Conservation (phyloP, 1,139 yeast species). For the Chernovozyma sophiae-reginae region DNA sequence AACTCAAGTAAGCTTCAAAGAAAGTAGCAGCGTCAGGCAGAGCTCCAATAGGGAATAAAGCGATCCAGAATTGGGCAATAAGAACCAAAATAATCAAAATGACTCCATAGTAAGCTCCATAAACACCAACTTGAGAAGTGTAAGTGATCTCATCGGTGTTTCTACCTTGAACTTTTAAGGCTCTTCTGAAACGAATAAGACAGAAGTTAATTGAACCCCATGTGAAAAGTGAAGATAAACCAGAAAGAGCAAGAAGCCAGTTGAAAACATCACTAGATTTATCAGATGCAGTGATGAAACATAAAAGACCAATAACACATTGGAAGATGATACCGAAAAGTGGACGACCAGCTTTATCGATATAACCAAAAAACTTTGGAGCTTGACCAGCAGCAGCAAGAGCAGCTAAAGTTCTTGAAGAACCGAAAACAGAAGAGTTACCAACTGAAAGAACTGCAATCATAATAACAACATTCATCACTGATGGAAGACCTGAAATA, state of each 20-base stretch:
- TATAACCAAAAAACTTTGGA: slow-evolving; percentile 25
- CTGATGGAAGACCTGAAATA: slow-evolving; percentile 28
- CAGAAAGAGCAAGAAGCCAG: slow-evolving; percentile 39
- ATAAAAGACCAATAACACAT: slow-evolving; percentile 24
- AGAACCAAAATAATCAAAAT: slow-evolving; percentile 46
- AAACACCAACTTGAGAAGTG: slow-evolving; percentile 51
- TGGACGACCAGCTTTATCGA: slow-evolving; percentile 34
- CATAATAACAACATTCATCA: slow-evolving; percentile 30
- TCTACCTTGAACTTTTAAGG: slow-evolving; percentile 27
- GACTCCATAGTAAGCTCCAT: slow-evolving; percentile 51
- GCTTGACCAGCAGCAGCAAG: slow-evolving; percentile 34
- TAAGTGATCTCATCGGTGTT: slow-evolving; percentile 52
- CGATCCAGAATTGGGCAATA: slow-evolving; percentile 48
- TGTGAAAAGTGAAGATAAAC: slow-evolving; percentile 37
- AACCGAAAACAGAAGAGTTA: slow-evolving; percentile 32
- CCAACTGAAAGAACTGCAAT: slow-evolving; percentile 32
- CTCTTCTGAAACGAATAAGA: slow-evolving; percentile 36
- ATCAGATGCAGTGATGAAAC: slow-evolving; percentile 30
- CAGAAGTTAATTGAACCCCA: slow-evolving; percentile 37
- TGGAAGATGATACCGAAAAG: slow-evolving; percentile 26
- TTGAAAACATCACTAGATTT: slow-evolving; percentile 29
- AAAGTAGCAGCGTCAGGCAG: slow-evolving; percentile 32
- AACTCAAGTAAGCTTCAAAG: slow-evolving; percentile 35
- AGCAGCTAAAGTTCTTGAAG: slow-evolving; percentile 32
- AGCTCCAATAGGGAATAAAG: slow-evolving; percentile 38